phyloP scores from a whole-genome alignment of 805 yeast genomes.

The Ogataea nonfermentans region DNA sequence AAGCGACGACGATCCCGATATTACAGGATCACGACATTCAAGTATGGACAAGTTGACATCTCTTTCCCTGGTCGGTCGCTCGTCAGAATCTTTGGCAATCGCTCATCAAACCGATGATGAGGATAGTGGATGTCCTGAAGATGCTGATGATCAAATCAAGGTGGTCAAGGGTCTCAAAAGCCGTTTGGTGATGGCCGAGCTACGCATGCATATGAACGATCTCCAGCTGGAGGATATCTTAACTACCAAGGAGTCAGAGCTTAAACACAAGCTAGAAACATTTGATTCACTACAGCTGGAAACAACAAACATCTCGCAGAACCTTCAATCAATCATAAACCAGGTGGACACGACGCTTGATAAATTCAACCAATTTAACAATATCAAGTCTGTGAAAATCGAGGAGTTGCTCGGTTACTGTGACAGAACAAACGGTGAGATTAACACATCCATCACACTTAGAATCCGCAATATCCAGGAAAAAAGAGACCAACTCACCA shows the following conservation, averaged over 20 bases:
- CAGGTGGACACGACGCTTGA: conserved; percentile 24
- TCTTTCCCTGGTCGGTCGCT: conserved; percentile 1
- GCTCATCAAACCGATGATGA: conserved; percentile 8
- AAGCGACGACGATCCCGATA: conserved; percentile 15
- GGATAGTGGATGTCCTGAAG: conserved; percentile 6
- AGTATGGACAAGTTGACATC: conserved; percentile 9
- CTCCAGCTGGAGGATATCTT: conserved; percentile 20
- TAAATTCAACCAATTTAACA: conserved; percentile 21
- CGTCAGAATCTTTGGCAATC: conserved; percentile 16
- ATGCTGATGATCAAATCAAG: conserved; percentile 16
- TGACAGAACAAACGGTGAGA: conserved; percentile 70
- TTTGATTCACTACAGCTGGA: conserved; percentile 33
- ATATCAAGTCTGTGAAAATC: conserved; percentile 40
- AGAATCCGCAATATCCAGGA: conserved; percentile 56
- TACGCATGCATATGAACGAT: conserved; percentile 19
- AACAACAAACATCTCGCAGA: conserved; percentile 22
- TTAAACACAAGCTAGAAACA: conserved; percentile 27
- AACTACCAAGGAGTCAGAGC: conserved; percentile 19
- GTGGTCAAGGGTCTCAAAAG: conserved; percentile 15
- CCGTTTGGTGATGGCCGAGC: conserved; percentile 17
- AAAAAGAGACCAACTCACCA: conserved; percentile 39
- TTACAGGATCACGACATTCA: conserved; percentile 8
- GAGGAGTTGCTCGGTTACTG: conserved; percentile 61
- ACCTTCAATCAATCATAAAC: conserved; percentile 20
- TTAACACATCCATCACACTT: conserved; percentile 66